phyloP scores from a whole-genome alignment of 192 early-diverging fungal genomes.

The Umbelopsis ramanniana region DNA sequence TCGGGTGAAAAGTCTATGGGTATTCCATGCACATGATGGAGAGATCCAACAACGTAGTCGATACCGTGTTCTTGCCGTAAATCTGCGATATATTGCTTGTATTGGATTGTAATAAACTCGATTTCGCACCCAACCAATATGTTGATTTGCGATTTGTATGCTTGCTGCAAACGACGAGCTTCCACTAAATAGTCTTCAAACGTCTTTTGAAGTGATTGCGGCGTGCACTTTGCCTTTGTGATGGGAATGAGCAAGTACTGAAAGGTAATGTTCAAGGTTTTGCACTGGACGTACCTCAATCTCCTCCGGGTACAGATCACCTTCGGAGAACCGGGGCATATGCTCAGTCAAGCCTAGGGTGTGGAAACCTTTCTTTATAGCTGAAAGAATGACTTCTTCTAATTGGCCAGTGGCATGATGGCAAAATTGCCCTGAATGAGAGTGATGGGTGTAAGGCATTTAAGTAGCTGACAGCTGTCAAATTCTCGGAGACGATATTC shows the following conservation, averaged over 20 bases:
- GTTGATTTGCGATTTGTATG: constrained; percentile 68
- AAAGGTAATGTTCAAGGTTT: background rate
- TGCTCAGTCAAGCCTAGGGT: constrained; percentile 91
- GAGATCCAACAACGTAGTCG: constrained; percentile 91
- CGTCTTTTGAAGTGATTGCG: constrained; percentile 58
- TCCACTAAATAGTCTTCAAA: constrained; percentile 76
- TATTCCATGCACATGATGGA: constrained; percentile 84
- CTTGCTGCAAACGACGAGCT: constrained; percentile 69
- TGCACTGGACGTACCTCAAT: constrained; percentile 30
- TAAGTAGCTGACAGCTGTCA: background rate
- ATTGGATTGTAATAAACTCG: constrained; percentile 71
- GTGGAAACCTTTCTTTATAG: constrained; percentile 73
- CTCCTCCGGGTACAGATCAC: constrained; percentile 96
- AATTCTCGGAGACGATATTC: too few species aligned
- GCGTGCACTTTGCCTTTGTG: constrained; percentile 63
- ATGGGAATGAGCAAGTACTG: constrained; percentile 3
- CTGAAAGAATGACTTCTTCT: constrained; percentile 80
- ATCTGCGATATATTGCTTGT: constrained; percentile 51
- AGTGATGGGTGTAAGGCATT: constrained; percentile 85
- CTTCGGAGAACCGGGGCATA: constrained; percentile 74
- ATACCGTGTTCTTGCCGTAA: constrained; percentile 56
- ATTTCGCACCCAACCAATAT: constrained; percentile 91
- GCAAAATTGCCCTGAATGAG: constrained; percentile 97
- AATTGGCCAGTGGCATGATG: constrained; percentile 86
- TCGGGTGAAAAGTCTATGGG: constrained; percentile 84